Evolutionary conservation across 2,329 filamentous ascomycete species (phyloP).

Genomic region (Verticillium nubilum): DNA sequence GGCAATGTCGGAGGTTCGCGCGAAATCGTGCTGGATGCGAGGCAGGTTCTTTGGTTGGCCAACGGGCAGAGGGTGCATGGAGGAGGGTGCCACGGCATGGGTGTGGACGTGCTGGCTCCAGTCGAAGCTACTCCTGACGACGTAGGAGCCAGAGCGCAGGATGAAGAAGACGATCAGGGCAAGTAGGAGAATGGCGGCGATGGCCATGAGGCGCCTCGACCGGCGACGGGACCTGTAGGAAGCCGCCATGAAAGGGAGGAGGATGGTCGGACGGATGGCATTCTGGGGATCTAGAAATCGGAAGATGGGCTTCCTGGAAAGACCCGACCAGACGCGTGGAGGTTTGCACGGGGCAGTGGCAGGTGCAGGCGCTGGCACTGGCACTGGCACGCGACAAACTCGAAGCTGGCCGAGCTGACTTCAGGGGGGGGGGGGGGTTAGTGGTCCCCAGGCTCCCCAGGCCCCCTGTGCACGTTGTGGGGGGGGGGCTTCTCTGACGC

Average conservation of each 20-base stretch:
- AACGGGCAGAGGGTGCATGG: slow-evolving; percentile 7
- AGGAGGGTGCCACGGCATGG: slow-evolving; percentile 1
- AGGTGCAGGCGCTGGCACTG: background rate
- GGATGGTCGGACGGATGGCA: background rate
- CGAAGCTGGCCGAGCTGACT: background rate
- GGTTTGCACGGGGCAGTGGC: background rate
- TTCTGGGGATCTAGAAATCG: background rate
- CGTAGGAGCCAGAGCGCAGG: background rate
- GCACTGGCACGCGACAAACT: background rate
- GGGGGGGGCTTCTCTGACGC: no score
- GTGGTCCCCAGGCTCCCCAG: no score
- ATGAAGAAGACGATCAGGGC: slow-evolving; percentile 3
- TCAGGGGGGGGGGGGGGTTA: no score
- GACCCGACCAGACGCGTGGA: background rate
- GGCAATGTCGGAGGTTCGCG: background rate
- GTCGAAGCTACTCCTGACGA: slow-evolving; percentile 10
- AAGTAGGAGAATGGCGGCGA: slow-evolving; percentile 5
- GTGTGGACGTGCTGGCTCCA: slow-evolving; percentile 8
- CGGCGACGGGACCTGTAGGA: slow-evolving; percentile 11
- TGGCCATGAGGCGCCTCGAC: slow-evolving; percentile 8
- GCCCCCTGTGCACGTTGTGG: no score
- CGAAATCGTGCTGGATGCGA: slow-evolving; percentile 8
- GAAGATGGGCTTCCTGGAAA: background rate
- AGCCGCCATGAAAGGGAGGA: slow-evolving; percentile 3
- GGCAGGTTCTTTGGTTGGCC: slow-evolving; percentile 4